Base-by-base conservation (phyloP, 192 early-diverging fungal genomes). In the Coemansia sp. region DNA sequence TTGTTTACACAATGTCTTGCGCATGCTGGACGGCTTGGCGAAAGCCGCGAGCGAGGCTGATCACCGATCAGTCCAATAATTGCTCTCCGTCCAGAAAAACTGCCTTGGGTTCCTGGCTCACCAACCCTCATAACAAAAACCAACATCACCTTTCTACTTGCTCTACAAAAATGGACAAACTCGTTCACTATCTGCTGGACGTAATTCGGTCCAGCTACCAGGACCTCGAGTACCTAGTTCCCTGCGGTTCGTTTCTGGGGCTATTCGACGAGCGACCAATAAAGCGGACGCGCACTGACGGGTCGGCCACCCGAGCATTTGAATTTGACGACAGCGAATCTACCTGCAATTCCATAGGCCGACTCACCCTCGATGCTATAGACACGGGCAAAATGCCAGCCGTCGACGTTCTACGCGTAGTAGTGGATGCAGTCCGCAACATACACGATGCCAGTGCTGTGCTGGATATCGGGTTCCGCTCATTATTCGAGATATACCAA, bases 261-360 rank as follows among this genome's bases (percentile, higher is more conserved):
- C 65, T 80, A 52, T 80, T 80, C 56, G 79, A 82, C 64, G 79
- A 82, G 45, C 74, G 79, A 11, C 79, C 79, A 9, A 70, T 72
- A 36, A 82, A 82, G 64, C 74, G 79, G 38, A 67, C 53, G 36
- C 66, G 71, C n/a, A 38, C 62, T 2, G 53, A 48, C 56, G 58
- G 50, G 2, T 9, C 25, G 1, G 53, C 38, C 33, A 9, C 33
- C 3, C 31, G 47, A 31, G 57, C 21, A 18, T 75, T 80, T 45
- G 77, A 80, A 34, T 80, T 75, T 34, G 79, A 82, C 65, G 75
- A 76, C 74, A 76, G 70, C 70, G 75, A 76, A 52, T 60, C 65
- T 0, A 75, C 77, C 6, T 74, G 72, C 59, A 52, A 42, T 14
- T 37, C 64, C 12, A 75, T 80, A 33, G 43, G 58, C 2, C 37